Evolutionary conservation across 768 basidiomycete genomes (phyloP), one percentile per base, ranked within the genome.

Genomic region (Macrolepiota fuliginosa): DNA sequence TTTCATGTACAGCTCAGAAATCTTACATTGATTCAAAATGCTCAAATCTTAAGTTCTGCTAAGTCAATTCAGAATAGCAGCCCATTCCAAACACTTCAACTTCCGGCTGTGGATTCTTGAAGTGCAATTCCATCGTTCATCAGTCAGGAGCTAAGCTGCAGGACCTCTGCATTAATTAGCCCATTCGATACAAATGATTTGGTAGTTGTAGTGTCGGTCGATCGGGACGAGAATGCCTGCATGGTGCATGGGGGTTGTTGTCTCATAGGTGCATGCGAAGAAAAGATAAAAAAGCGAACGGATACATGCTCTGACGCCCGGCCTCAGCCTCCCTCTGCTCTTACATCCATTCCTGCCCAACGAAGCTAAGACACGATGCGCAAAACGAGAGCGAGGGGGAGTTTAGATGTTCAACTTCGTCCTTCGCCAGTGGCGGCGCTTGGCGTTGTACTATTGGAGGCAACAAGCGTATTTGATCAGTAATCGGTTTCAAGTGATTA

Each of bases 361-460:
- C 27, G 39, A 49, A 40, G 24, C 35, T 22, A 53, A 56, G 32
- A 40, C 40, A 54, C 17, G 35, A 58, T 27, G 27, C 24, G 35
- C 13, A 13, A 32, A 56, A 51, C 58, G 56, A 53, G 49, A 45
- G 42, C 42, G 42, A 22, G n/a, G 49, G 32, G 27, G 35, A 2
- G 15, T 63, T 68, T 88, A 96, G 77, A 97, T 89, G 85, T 96
- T 96, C 81, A 98, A 87, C 85, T 98, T 98, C 66, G 96, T 98
- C 78, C 96, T 90, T 75, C 96, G 86, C 96, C 96, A 99, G 84
- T 99, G 96, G 76, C 96, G 91, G 69, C 96, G 86, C 84, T 98
- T 98, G 67, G 91, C 89, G 78, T 94, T 94, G 74, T 94, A 94
- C 90, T 94, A 66, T 54, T 45, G 2, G 55, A 27, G 63, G 12